Base-by-base conservation (phyloP, 2,329 filamentous ascomycete genomes). In the Hypoxylon sp. region DNA sequence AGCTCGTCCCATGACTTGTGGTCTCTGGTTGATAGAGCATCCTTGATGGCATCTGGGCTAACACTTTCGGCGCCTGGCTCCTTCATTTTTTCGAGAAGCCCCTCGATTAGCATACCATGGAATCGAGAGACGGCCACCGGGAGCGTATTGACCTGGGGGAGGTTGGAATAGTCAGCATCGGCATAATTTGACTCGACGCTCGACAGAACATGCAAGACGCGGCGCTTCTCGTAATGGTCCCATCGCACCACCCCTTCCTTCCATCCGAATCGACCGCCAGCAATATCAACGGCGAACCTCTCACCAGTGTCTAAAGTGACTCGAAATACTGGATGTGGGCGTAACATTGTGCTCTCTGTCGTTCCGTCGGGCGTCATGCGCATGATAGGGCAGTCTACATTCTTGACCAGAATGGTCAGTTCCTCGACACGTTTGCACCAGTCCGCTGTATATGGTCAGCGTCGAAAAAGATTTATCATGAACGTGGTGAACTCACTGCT, bases 191-290 rank as follows among this genome's bases (percentile, higher is more conserved):
- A 38, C 2, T 14, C 14, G 33, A 38, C 33, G n/a, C 3, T n/a
- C 2, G 33, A 38, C 4, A 38, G 14, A 18, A 38, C 6, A 2
- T n/a, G 33, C 33, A 14, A 38, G 33, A 38, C 33, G n/a, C 33
- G 33, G 8, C 33, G 42, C 20, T 50, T 2, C 7, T n/a, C 20
- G 16, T 49, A 64, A 8, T 59, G 53, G 0, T 50, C 40, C 61
- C 54, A 64, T 9, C 4, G 26, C 44, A 26, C 50, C 1, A 59
- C 1, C 0, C 18, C 22, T 9, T 53, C 61, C 1, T 12, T 8
- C 61, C 61, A 64, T 30, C 61, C 61, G 20, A 44, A 64, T 5
- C 49, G 53, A 9, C 49, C 42, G 8, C 8, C 40, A 3, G 61
- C 49, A 20, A 53, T 30, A 28, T 59, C 54, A 7, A 64, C 40